phyloP scores from a whole-genome alignment of 352 stramenopile genomes.

The Globisporangium cederbergense region DNA sequence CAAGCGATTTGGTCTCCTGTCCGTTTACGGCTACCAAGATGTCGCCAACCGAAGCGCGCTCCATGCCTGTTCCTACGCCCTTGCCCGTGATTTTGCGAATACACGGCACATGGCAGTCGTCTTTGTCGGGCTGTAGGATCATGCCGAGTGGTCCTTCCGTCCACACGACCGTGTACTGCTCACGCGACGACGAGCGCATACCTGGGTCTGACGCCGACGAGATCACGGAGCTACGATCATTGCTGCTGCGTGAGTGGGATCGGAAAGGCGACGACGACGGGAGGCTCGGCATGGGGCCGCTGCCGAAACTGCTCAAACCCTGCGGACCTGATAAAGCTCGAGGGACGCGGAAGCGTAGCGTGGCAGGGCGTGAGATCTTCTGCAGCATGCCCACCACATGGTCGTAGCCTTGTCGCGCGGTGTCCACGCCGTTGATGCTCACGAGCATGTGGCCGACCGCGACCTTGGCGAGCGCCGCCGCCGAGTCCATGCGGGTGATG shows the following conservation, averaged over 20 bases:
- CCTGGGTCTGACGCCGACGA: constrained; percentile 41
- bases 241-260: constrained; percentile 13
- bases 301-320: constrained; percentile 6
- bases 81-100: constrained; percentile 88
- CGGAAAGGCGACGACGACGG: constrained; percentile 30
- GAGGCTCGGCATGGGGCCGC: constrained; percentile 16
- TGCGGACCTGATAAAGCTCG: constrained; percentile 29
- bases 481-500: constrained; percentile 85
- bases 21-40: constrained; percentile 83
- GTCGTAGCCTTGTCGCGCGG: constrained; percentile 82
- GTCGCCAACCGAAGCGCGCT: constrained; percentile 72
- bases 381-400: constrained; percentile 79
- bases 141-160: constrained; percentile 80
- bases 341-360: constrained; percentile 79
- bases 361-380: constrained; percentile 76
- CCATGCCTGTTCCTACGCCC: constrained; percentile 80
- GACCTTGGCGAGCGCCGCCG: constrained; percentile 74
- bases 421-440: constrained; percentile 86
- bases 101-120: constrained; percentile 84
- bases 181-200: constrained; percentile 40
- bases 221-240: constrained; percentile 23
- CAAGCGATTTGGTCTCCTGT: constrained; percentile 80
- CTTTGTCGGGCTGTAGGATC: constrained; percentile 83
- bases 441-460: constrained; percentile 87
- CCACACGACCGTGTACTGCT: constrained; percentile 88